These are phyloP conservation scores for Pycnococcus provasolii DNA, from an alignment of 139 green algal species.

Conservation along the genomic window DNA sequence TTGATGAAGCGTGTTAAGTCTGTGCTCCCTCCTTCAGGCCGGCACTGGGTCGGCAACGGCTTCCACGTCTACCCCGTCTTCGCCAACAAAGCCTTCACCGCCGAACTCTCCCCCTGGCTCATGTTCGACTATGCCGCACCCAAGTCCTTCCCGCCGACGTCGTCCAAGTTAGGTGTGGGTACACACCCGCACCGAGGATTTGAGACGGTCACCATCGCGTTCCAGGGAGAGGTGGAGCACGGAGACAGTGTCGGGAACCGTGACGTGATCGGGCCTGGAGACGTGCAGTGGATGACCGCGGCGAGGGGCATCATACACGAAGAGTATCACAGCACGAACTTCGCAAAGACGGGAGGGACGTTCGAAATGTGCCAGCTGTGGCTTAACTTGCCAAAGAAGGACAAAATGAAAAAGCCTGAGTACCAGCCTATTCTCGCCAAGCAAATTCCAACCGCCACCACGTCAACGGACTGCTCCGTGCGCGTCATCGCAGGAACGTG, in stretches of 20 bases:
- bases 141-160: conserved; percentile 15
- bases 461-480: neutral
- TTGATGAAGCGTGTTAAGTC: no score
- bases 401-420: conserved; percentile 29
- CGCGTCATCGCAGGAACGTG: conserved; percentile 22
- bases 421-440: conserved; percentile 27
- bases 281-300: conserved; percentile 39
- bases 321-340: conserved; percentile 23
- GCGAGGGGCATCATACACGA: conserved; percentile 30
- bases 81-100: conserved; percentile 16
- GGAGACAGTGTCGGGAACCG: conserved; percentile 22
- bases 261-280: conserved; percentile 28
- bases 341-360: conserved; percentile 11
- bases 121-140: conserved; percentile 26
- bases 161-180: conserved; percentile 1
- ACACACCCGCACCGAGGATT: conserved; percentile 34
- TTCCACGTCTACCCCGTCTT: conserved; percentile 26
- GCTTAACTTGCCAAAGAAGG: conserved; percentile 31
- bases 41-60: conserved; percentile 20
- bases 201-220: conserved; percentile 36
- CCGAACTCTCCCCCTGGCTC: conserved; percentile 14
- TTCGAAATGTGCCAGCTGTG: conserved; percentile 30
- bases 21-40: neutral
- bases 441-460: conserved; percentile 14
- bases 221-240: conserved; percentile 27